Conservation (phyloP, 768 basidiomycete species). For the Tephrocybe rancida region DNA sequence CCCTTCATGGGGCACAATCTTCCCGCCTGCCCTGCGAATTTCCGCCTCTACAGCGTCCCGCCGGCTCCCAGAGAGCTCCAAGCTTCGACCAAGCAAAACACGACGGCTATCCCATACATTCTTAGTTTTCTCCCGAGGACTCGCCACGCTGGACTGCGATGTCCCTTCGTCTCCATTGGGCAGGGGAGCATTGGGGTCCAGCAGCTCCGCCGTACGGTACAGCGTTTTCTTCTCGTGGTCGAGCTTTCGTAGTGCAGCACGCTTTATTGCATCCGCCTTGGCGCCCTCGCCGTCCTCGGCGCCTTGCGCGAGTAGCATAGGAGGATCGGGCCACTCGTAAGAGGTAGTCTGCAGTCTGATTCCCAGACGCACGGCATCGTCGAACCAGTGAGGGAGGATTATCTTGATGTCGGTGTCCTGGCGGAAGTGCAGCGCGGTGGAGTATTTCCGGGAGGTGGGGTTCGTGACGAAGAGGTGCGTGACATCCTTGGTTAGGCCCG, state of each 20-base stretch:
- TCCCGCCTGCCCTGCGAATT: slow-evolving; percentile 64
- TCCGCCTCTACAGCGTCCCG: slow-evolving; percentile 58
- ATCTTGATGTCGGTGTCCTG: slow-evolving; percentile 61
- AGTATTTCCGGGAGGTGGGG: slow-evolving; percentile 52
- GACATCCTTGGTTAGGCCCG: slow-evolving; percentile 77
- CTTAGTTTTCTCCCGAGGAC: slow-evolving; percentile 18
- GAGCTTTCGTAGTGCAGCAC: slow-evolving; percentile 19
- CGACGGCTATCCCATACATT: slow-evolving; percentile 62
- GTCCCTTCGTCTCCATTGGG: slow-evolving; percentile 6
- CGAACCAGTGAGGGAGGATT: slow-evolving; percentile 92
- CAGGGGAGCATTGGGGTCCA: slow-evolving; percentile 25
- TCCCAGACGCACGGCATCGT: slow-evolving; percentile 70
- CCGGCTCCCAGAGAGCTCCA: slow-evolving; percentile 54
- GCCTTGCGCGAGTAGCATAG: slow-evolving; percentile 37
- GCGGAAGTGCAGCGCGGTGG: slow-evolving; percentile 58
- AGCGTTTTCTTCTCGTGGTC: slow-evolving; percentile 34
- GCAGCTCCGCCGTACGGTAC: slow-evolving; percentile 31
- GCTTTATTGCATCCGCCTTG: slow-evolving; percentile 20
- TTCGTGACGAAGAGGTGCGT: slow-evolving; percentile 81
- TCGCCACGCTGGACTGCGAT: slow-evolving; percentile 7
- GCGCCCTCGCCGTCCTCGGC: slow-evolving; percentile 20
- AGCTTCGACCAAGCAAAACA: slow-evolving; percentile 61
- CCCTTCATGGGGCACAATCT: slow-evolving; percentile 33
- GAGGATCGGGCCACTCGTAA: slow-evolving; percentile 79
- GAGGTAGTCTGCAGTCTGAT: slow-evolving; percentile 49